Evolutionary conservation across 2,329 filamentous ascomycete genomes (phyloP).

Genomic region (Myriosclerotinia curreyana): DNA sequence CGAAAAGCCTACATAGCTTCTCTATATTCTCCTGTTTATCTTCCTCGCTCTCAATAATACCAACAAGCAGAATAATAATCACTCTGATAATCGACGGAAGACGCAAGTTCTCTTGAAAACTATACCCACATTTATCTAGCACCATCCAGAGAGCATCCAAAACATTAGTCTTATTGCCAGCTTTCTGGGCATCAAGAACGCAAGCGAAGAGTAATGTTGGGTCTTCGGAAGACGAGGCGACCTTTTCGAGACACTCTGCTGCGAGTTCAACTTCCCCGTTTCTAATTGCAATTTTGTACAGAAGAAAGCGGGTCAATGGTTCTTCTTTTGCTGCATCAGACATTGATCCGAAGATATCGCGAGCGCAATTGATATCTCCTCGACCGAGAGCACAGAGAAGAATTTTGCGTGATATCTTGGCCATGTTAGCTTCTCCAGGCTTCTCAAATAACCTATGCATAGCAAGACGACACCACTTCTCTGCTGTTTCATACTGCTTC

Average conservation of each 20-base stretch:
- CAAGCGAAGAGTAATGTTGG: conserved; percentile 74
- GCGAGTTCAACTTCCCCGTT: conserved; percentile 56
- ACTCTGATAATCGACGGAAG: conserved; percentile 64
- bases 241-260: conserved; percentile 58
- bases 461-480: conserved; percentile 70
- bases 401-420: conserved; percentile 68
- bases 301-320: conserved; percentile 66
- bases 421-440: conserved; percentile 62
- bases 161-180: conserved; percentile 59
- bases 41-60: conserved; percentile 41
- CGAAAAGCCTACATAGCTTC: conserved; percentile 56
- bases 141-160: conserved; percentile 58
- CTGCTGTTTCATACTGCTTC: conserved; percentile 52
- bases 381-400: conserved; percentile 65
- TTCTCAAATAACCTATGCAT: conserved; percentile 64
- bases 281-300: conserved; percentile 69
- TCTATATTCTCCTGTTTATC: conserved; percentile 34
- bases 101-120: conserved; percentile 50
- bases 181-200: conserved; percentile 69
- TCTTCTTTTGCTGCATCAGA: conserved; percentile 56
- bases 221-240: conserved; percentile 54
- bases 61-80: conserved; percentile 50
- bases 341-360: conserved; percentile 57
- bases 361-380: conserved; percentile 53
- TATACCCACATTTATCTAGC: conserved; percentile 53